Base-by-base conservation (phyloP, 495 filamentous ascomycete genomes). In the Penicillium samsonianum region DNA sequence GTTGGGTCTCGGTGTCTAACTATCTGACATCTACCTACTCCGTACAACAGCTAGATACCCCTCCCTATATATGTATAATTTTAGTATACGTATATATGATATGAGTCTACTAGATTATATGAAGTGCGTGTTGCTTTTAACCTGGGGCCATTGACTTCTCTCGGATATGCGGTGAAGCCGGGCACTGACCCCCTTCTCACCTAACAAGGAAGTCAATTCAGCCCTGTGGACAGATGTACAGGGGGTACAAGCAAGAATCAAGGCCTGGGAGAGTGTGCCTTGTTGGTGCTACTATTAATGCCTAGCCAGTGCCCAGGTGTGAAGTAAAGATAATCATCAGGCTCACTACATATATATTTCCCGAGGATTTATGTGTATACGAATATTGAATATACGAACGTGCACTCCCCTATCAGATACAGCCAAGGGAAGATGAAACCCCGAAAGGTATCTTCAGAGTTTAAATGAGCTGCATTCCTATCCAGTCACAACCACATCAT, bases 81-180 rank as follows among this genome's bases (percentile, higher is more conserved):
- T 9, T 28, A 28, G 10, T 31, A 0, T 31, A 31, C 9, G 9
- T 33, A 33, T 14, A 33, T 4, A 33, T 33, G 30, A 10, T 33
- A 33, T 33, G 2, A 0, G 4, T 33, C 11, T 33, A 10, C 11
- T 25, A 4, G 4, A 2, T 33, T 33, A 11, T 0, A 31, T 31
- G 30, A 31, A 10, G 2, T 33, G 30, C 5, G 30, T 31, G 10
- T 5, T 33, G 30, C 30, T 33, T 33, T 33, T 54, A 38, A 53
- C 43, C 30, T 9, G 30, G 30, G 10, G 5, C 10, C 11, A 28
- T 4, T 53, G 26, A 59, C 47, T 17, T 25, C 33, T 28, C 31
- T 35, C 7, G 16, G 33, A 28, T 51, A 40, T 51, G 49, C 49
- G 31, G 49, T 51, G 49, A 50, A 50, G 44, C 44, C 20, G 49